These are phyloP conservation scores for Penicillium angulare DNA, from an alignment of 495 filamentous ascomycete species.

Conservation along the genomic window DNA sequence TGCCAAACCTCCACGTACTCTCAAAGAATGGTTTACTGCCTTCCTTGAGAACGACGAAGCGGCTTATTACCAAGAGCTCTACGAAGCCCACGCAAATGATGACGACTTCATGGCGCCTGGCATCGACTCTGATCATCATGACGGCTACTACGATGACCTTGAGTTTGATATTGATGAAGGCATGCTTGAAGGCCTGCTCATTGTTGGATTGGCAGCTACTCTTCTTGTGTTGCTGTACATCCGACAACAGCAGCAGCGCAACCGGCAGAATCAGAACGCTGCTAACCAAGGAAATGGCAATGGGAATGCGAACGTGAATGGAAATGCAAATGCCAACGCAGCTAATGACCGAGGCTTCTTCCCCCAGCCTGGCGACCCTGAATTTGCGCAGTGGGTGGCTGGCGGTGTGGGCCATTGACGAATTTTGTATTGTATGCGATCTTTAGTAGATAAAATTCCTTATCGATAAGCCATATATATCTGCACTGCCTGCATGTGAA, in stretches of 20 bases:
- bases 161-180: constrained; percentile 68
- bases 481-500: neutral
- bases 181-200: constrained; percentile 79
- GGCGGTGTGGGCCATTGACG: constrained; percentile 73
- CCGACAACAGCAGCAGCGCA: constrained; percentile 65
- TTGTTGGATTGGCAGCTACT: constrained; percentile 71
- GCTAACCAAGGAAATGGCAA: constrained; percentile 23
- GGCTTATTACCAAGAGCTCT: constrained; percentile 48
- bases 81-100: constrained; percentile 58
- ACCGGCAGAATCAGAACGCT: constrained; percentile 44
- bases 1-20: constrained; percentile 66
- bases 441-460: constrained; percentile 1
- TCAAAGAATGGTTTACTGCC: constrained; percentile 78
- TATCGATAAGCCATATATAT: constrained; percentile 23
- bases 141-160: constrained; percentile 64
- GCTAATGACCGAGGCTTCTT: constrained; percentile 63
- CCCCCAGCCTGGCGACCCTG: constrained; percentile 68
- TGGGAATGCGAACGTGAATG: constrained; percentile 20
- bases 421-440: constrained; percentile 14
- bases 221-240: constrained; percentile 80
- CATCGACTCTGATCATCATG: constrained; percentile 51
- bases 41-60: constrained; percentile 73
- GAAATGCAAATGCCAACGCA: constrained; percentile 16
- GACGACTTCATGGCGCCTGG: constrained; percentile 54
- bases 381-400: constrained; percentile 69